phyloP scores from a whole-genome alignment of 192 early-diverging fungal genomes.

The Cladochytrium replicatum region DNA sequence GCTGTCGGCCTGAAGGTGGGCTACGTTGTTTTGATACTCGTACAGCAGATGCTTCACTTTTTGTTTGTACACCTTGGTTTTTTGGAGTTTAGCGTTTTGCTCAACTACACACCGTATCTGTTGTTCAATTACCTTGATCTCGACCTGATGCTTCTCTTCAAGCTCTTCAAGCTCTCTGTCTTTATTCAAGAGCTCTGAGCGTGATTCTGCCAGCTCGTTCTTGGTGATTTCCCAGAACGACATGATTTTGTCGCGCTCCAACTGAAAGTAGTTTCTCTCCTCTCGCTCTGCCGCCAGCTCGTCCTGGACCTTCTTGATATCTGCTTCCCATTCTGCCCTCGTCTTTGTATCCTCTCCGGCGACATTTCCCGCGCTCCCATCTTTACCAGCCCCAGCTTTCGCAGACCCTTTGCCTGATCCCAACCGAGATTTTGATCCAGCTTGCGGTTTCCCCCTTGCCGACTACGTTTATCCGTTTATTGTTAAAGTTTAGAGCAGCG shows the following conservation, averaged over 20 bases:
- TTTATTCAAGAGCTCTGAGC: slow-evolving; percentile 45
- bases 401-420: background rate
- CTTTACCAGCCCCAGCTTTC: background rate
- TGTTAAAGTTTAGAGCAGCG: too few species aligned
- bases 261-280: slow-evolving; percentile 53
- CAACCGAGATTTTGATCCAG: background rate
- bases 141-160: slow-evolving; percentile 58
- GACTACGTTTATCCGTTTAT: too few species aligned
- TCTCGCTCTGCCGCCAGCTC: slow-evolving; percentile 41
- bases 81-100: background rate
- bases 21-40: slow-evolving; percentile 60
- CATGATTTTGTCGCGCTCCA: slow-evolving; percentile 53
- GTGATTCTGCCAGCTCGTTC: slow-evolving; percentile 33
- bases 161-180: slow-evolving; percentile 52
- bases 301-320: slow-evolving; percentile 38
- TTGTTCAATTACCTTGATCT: slow-evolving; percentile 60
- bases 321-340: slow-evolving; percentile 9
- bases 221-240: slow-evolving; percentile 55
- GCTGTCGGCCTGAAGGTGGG: slow-evolving; percentile 52
- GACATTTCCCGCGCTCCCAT: slow-evolving; percentile 7
- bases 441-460: too few species aligned
- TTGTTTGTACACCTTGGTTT: slow-evolving; percentile 52
- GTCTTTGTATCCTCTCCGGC: slow-evolving; percentile 8
- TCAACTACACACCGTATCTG: background rate
- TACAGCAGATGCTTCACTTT: slow-evolving; percentile 61